Percentiles rank a stretch among this genome's conserved stretches.
phyloP scores from a whole-genome alignment of 2,329 filamentous ascomycete genomes.

The Aspergillus ochraceus region DNA sequence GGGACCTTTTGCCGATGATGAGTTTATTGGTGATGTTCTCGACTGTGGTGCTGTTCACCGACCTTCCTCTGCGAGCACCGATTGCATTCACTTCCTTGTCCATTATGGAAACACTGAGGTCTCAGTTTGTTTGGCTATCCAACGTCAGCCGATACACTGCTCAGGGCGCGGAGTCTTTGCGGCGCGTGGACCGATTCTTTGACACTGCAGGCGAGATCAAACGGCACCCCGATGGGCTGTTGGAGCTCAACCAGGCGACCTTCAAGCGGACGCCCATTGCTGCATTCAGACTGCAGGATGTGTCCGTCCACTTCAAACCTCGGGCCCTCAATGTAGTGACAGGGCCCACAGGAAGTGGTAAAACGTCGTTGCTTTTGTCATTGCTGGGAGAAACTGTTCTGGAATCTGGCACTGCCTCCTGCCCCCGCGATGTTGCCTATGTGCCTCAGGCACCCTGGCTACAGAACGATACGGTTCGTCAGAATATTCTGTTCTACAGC shows the following conservation, averaged over 20 bases:
- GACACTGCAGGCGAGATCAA: conserved; percentile 51
- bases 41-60: conserved; percentile 51
- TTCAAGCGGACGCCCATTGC: conserved; percentile 55
- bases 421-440: conserved; percentile 58
- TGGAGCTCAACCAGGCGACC: conserved; percentile 49
- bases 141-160: conserved; percentile 45
- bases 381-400: conserved; percentile 27
- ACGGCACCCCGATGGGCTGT: conserved; percentile 51
- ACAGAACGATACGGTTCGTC: conserved; percentile 64
- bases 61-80: conserved; percentile 54
- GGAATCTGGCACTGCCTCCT: conserved; percentile 22
- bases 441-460: conserved; percentile 65
- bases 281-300: conserved; percentile 47
- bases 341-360: conserved; percentile 58
- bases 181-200: conserved; percentile 57
- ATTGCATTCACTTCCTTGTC: conserved; percentile 59
- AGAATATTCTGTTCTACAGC: conserved; percentile 64
- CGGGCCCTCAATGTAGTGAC: conserved; percentile 57
- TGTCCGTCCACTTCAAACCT: conserved; percentile 51
- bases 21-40: conserved; percentile 57
- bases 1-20: conserved; percentile 54
- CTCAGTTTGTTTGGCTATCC: conserved; percentile 54
- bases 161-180: conserved; percentile 50
- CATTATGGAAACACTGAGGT: conserved; percentile 55
- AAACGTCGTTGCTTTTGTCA: conserved; percentile 53